Evolutionary conservation across 192 early-diverging fungal genomes (phyloP).

Genomic region (Coemansia sp.): DNA sequence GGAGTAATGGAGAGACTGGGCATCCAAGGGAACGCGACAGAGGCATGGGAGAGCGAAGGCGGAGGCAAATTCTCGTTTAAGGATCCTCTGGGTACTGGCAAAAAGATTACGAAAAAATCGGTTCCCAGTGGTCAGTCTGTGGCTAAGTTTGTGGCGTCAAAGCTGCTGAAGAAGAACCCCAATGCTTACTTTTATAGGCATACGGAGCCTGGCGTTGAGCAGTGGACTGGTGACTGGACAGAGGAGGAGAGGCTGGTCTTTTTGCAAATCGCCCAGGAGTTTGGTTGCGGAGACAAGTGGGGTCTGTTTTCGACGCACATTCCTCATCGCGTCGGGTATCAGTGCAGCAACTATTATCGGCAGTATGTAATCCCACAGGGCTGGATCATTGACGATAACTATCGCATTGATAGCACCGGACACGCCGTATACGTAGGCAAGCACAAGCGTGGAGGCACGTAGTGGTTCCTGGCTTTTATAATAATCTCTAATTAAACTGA

Average conservation of each 20-base stretch:
- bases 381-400: conserved; percentile 52
- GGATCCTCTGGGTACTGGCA: conserved; percentile 59
- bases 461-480: background rate
- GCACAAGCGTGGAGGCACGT: conserved; percentile 23
- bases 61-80: conserved; percentile 71
- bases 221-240: conserved; percentile 76
- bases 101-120: conserved; percentile 27
- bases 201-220: conserved; percentile 70
- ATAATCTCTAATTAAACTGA: background rate
- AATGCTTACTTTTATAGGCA: conserved; percentile 78
- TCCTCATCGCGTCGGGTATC: conserved; percentile 51
- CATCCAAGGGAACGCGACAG: conserved; percentile 57
- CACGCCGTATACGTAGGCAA: conserved; percentile 47
- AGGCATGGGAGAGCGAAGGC: conserved; percentile 74
- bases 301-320: conserved; percentile 40
- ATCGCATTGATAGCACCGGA: conserved; percentile 36
- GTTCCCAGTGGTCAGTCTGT: conserved; percentile 42
- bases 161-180: conserved; percentile 71
- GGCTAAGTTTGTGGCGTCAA: conserved; percentile 57
- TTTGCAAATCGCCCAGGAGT: conserved; percentile 45
- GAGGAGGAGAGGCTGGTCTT: conserved; percentile 61
- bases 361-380: conserved; percentile 50
- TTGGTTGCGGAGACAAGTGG: conserved; percentile 55
- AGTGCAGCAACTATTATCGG: conserved; percentile 56
- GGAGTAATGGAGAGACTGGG: conserved; percentile 59